Evolutionary conservation across 2,329 filamentous ascomycete genomes (phyloP).

Genomic region (Calonectria pauciramosa): DNA sequence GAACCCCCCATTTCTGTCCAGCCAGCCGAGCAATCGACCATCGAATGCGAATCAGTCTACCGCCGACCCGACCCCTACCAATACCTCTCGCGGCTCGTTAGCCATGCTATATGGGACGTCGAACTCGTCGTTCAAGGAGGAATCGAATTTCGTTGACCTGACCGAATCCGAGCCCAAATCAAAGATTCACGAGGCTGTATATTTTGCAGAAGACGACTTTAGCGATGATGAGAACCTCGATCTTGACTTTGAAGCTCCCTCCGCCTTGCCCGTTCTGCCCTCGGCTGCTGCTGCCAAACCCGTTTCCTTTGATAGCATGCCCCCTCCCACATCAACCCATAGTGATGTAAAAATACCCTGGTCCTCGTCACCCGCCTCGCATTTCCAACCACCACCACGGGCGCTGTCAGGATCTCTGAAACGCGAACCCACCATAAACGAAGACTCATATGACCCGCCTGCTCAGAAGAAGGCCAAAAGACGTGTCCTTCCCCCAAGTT

Average conservation of each 20-base stretch:
- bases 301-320: conserved; percentile 42
- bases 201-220: conserved; percentile 86
- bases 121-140: conserved; percentile 62
- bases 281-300: conserved; percentile 35
- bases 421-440: conserved; percentile 55
- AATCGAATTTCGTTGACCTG: conserved; percentile 51
- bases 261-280: conserved; percentile 59
- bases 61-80: conserved; percentile 25
- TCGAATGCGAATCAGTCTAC: conserved; percentile 49
- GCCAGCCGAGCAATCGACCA: conserved; percentile 47
- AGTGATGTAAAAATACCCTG: conserved; percentile 68
- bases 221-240: conserved; percentile 86
- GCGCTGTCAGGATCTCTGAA: conserved; percentile 52
- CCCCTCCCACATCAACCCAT: conserved; percentile 47
- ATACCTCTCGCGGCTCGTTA: conserved; percentile 46
- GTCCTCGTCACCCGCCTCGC: conserved; percentile 76
- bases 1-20: conserved; percentile 46
- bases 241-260: conserved; percentile 74
- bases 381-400: conserved; percentile 55
- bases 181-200: conserved; percentile 57
- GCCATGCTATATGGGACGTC: conserved; percentile 60
- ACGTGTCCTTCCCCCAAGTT: conserved; percentile 69
- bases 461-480: conserved; percentile 66
- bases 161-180: conserved; percentile 45
- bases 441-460: conserved; percentile 42